Percentiles rank a stretch among this genome's conserved stretches.
These are phyloP conservation scores for Didymella segeticola DNA, from an alignment of 2,329 filamentous ascomycete species.

Conservation along the genomic window DNA sequence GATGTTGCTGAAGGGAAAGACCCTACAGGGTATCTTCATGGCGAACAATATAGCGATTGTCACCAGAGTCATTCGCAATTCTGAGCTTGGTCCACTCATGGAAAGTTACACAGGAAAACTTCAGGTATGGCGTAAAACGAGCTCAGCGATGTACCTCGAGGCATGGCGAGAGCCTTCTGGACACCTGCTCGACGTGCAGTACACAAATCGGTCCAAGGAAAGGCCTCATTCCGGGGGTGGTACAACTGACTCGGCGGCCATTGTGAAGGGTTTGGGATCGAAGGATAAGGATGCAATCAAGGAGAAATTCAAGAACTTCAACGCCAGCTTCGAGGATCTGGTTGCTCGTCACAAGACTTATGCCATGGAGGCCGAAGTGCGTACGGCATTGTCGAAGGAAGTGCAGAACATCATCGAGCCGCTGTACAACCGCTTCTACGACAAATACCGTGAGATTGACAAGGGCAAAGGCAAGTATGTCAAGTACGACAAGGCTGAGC, in stretches of 20 bases:
- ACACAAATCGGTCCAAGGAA: slow-evolving; percentile 73
- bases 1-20: slow-evolving; percentile 73
- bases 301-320: slow-evolving; percentile 93
- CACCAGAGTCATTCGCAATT: slow-evolving; percentile 82
- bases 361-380: slow-evolving; percentile 90
- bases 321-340: slow-evolving; percentile 87
- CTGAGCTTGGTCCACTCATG: slow-evolving; percentile 77
- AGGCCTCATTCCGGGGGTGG: slow-evolving; percentile 68
- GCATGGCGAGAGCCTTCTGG: slow-evolving; percentile 87
- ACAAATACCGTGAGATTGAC: slow-evolving; percentile 95
- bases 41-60: slow-evolving; percentile 87
- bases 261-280: slow-evolving; percentile 81
- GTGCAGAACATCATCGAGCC: slow-evolving; percentile 92
- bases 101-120: slow-evolving; percentile 68
- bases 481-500: slow-evolving; percentile 89
- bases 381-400: slow-evolving; percentile 78
- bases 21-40: slow-evolving; percentile 84
- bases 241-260: slow-evolving; percentile 74
- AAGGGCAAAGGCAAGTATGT: slow-evolving; percentile 98
- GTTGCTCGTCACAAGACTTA: slow-evolving; percentile 81
- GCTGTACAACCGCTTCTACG: slow-evolving; percentile 93
- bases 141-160: slow-evolving; percentile 80
- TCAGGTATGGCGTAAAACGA: slow-evolving; percentile 87
- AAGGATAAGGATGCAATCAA: slow-evolving; percentile 98
- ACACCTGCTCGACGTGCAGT: slow-evolving; percentile 85